Evolutionary conservation across 2,329 filamentous ascomycete species (phyloP), one percentile per base, ranked within the genome.

Genomic region (Pyricularia grisea): DNA sequence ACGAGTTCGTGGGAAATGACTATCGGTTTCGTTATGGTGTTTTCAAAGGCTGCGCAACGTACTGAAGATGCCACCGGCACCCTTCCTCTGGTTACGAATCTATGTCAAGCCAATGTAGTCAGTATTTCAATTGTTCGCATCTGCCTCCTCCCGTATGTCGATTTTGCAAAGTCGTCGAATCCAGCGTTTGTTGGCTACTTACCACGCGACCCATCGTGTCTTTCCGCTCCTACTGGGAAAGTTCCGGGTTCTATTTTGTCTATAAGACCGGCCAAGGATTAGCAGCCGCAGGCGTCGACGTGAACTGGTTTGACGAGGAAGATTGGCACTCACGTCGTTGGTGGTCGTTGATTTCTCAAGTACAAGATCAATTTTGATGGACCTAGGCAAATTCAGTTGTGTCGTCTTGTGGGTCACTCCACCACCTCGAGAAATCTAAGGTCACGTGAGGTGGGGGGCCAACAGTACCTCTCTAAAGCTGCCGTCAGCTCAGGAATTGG

Each of bases 81-180:
- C 84, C 82, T 86, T 86, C 79, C 84, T 83, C 85, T 88, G 86
- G 81, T 88, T 88, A 82, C 86, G 85, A 84, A 88, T 88, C 80
- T 82, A 72, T 11, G 17, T 42, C 12, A 42, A 65, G 55, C 67
- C 25, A 30, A 25, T 27, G 36, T 50, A 20, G 36, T 67, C 60
- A 33, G 28, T 63, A 55, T 20, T 50, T 50, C 58, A 27, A 10
- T 25, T 25, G n/a, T n/a, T 25, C 23, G 23, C 25, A n/a, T 61
- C 17, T 61, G 58, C 7, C n/a, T 25, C 6, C n/a, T 27, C 9
- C 10, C n/a, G 23, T 2, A 61, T 12, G 58, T 61, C 58, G 58
- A 25, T 61, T 61, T 25, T 20, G 11, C 12, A 14, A 58, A n/a
- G 23, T 36, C 25, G 25, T 28, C 36, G 27, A n/a, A 36, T 7